Conservation (phyloP, 352 stramenopile species). For the Phytopythium ostracodes region DNA sequence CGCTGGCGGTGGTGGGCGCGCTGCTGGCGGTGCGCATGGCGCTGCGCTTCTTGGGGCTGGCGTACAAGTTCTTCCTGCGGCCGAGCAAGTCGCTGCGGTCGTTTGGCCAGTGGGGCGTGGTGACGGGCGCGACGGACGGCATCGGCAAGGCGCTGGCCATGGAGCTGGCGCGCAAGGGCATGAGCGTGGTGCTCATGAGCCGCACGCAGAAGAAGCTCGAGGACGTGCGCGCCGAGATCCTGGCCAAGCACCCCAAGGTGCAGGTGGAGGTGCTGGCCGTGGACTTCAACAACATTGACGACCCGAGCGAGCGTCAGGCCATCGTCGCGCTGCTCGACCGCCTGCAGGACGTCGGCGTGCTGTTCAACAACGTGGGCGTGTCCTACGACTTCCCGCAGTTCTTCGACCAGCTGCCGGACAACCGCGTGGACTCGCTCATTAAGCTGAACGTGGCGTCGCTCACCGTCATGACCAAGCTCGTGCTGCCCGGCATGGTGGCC, state of each 20-base stretch:
- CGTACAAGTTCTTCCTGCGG: conserved; percentile 91
- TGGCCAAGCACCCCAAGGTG: conserved; percentile 88
- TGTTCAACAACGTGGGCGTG: conserved; percentile 99
- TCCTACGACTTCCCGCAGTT: conserved; percentile 98
- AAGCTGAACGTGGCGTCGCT: conserved; percentile 82
- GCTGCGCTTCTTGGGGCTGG: conserved; percentile 37
- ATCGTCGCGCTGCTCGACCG: conserved; percentile 56
- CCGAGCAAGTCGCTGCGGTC: conserved; percentile 91
- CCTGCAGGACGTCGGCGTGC: conserved; percentile 93
- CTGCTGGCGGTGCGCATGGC: conserved; percentile 49
- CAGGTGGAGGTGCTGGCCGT: conserved; percentile 88
- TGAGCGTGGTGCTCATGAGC: conserved; percentile 97
- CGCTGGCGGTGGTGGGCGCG: conserved; percentile 36
- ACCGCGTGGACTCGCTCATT: conserved; percentile 91
- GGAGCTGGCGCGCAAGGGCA: conserved; percentile 95
- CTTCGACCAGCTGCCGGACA: conserved; percentile 95
- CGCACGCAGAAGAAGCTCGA: conserved; percentile 96
- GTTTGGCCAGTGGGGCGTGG: conserved; percentile 96
- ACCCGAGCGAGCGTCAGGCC: conserved; percentile 47
- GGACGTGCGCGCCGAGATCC: conserved; percentile 92
- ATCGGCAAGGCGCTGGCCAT: conserved; percentile 91
- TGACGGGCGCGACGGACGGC: conserved; percentile 96
- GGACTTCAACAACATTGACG: conserved; percentile 93
- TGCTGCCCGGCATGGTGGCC: conserved; percentile 92
- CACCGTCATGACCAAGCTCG: conserved; percentile 84